Base-by-base conservation (phyloP, 2,329 filamentous ascomycete genomes). In the Penicillium verrucosum region DNA sequence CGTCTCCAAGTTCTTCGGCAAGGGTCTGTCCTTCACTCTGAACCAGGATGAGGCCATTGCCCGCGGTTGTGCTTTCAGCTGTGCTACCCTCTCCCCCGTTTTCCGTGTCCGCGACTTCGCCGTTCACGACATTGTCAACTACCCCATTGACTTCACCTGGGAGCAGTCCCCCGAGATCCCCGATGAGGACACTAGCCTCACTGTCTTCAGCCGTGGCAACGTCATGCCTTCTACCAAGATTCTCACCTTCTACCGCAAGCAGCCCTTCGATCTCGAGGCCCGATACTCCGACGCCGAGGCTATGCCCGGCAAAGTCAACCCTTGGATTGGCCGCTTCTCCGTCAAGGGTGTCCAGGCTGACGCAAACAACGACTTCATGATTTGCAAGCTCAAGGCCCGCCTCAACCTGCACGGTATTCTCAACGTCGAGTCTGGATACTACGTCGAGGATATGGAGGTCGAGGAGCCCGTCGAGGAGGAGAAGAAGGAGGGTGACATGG, bases 21-120 rank as follows among this genome's bases (percentile, higher is more conserved):
- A 97, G 85, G 77, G 78, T 32, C 86, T 99, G 18, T 97, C 92
- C 51, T 99, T 90, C 85, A 99, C 94, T 48, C 86, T 97, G 68
- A 99, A 99, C 84, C 92, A 96, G 75, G 94, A 99, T 70, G 94
- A 99, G 82, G 94, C 94, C 64, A 87, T 97, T 67, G 93, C 94
- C 60, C 89, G 94, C 74, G 94, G 94, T 60, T 96, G 91, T 75
- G 92, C 94, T 59, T 99, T 99, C 81, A 92, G 89, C 84, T 97
- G 94, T 75, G 94, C 94, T 70, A 97, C 97, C 67, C 86, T 97
- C 54, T 97, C 94, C 0, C 94, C 94, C 44, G 90, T 96, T 65
- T 97, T 99, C 89, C 92, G 93, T 75, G 94, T 99, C 73, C 92
- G 94, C 70, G 94, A 99, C 81, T 99, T 99, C 78, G 86, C 92